phyloP scores from a whole-genome alignment of 306 rosid genomes.

The Sechiopsis laciniata region DNA sequence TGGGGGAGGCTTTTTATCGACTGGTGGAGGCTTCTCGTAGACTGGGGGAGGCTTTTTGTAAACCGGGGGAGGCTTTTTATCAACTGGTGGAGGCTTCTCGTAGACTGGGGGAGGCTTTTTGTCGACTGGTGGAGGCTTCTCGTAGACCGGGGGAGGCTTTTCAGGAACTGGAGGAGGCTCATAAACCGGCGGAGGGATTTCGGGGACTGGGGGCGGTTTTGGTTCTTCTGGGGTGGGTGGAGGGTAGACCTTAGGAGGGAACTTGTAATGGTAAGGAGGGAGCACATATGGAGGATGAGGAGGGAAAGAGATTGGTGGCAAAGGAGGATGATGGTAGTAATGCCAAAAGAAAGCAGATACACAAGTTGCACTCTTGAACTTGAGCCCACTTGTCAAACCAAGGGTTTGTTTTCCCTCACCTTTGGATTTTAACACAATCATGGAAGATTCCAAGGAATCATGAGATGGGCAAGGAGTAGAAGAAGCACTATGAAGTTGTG shows the following conservation, averaged over 20 bases:
- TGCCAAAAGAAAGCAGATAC: constrained; percentile 62
- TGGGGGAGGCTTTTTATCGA: not conserved
- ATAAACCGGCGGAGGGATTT: constrained; percentile 19
- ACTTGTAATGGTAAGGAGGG: constrained; percentile 38
- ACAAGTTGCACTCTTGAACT: constrained; percentile 61
- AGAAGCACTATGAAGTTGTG: constrained; percentile 65
- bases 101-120: constrained; percentile 1
- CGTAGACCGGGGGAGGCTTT: constrained; percentile 8
- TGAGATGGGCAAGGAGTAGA: constrained; percentile 59
- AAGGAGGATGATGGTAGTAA: constrained; percentile 34
- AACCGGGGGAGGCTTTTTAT: not conserved
- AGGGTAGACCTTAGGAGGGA: constrained; percentile 28
- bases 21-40: not conserved
- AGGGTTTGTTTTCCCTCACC: constrained; percentile 44
- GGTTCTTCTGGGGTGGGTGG: constrained; percentile 16
- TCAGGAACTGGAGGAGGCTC: constrained; percentile 25
- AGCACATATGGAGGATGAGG: constrained; percentile 22
- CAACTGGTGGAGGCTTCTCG: not conserved
- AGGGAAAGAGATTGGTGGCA: constrained; percentile 30
- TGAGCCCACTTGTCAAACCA: constrained; percentile 43
- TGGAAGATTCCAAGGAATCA: constrained; percentile 40
- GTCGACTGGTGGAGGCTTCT: constrained; percentile 1
- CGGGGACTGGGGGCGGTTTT: constrained; percentile 21
- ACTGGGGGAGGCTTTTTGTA: not conserved
- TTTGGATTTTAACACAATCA: constrained; percentile 44